Evolutionary conservation across 192 early-diverging fungal species (phyloP).

Genomic region (Entomortierella chlamydospora): DNA sequence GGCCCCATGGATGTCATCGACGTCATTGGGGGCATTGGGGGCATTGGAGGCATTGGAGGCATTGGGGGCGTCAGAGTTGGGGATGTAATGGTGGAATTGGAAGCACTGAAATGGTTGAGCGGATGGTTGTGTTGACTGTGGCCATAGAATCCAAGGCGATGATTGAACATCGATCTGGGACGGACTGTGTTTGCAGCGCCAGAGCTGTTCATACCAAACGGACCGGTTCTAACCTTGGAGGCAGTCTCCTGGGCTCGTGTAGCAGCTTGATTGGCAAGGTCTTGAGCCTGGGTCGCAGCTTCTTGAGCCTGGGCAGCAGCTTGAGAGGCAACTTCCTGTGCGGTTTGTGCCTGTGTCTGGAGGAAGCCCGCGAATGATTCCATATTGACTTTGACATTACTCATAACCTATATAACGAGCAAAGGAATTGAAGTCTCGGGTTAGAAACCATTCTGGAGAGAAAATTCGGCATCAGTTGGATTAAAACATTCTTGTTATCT

Average conservation of each 20-base stretch:
- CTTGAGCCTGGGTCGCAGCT: constrained; percentile 1
- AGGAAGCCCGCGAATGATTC: constrained; percentile 41
- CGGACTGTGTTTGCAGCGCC: not conserved
- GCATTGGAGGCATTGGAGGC: constrained; percentile 39
- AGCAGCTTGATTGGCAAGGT: constrained; percentile 1
- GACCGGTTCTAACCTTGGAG: not conserved
- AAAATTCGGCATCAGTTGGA: not conserved
- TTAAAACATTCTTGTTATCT: not conserved
- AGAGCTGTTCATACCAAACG: constrained; percentile 3
- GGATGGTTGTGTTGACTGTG: constrained; percentile 1
- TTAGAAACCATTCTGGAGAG: not conserved
- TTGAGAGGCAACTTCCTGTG: constrained; percentile 19
- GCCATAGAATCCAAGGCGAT: not conserved
- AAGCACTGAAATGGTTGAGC: not conserved
- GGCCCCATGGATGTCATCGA: constrained; percentile 3
- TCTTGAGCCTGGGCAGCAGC: constrained; percentile 24
- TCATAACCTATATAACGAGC: constrained; percentile 23
- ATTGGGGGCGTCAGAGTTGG: constrained; percentile 6
- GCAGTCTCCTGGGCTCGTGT: constrained; percentile 12
- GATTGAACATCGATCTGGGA: not conserved
- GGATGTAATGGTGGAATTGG: not conserved
- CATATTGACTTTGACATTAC: constrained; percentile 45
- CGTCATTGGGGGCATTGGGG: constrained; percentile 16
- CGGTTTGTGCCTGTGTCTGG: constrained; percentile 26
- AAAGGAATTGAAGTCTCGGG: not conserved